Evolutionary conservation across 495 filamentous ascomycete species (phyloP), one percentile per base, ranked within the genome.

Genomic region (Entonaema liquescens): DNA sequence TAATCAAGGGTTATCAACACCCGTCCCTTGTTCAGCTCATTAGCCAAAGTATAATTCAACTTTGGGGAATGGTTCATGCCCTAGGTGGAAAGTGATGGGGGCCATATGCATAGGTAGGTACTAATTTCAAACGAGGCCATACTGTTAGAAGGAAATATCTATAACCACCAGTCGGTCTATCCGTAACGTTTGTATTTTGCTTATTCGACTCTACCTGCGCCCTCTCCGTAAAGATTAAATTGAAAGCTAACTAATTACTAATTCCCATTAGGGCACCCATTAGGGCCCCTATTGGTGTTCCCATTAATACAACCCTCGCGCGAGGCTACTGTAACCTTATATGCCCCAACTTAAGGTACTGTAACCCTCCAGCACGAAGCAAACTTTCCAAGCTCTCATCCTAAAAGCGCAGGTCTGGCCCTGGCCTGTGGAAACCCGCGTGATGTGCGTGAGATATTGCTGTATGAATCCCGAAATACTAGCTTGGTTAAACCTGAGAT

Each of bases 291-390:
- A 59, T 23, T 44, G 23, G 50, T 49, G 58, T 25, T 52, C 52
- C 4, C 35, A 40, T 56, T 47, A 35, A 49, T 55, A n/a, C 29
- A 38, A 57, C 60, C 64, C 47, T 47, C 36, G 31, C 40, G 58
- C 35, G 23, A 62, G 3, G 26, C 52, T 47, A 52, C 38, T 19
- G 26, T 57, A 69, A 73, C 60, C 58, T 59, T 69, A 62, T 54
- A 65, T 25, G 60, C 49, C 36, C 50, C 62, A 52, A 65, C 64
- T 69, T 73, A 73, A 73, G 70, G 70, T 73, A 53, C 53, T 69
- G 40, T 42, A 73, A 36, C 65, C 59, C 42, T 62, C 25, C 54
- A 21, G 50, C 1, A 25, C 31, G 44, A 47, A 23, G 15, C 57
- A 28, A 53, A 15, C 11, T 50, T 50, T 61, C 53, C 31, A 5